Conservation (phyloP, 1,284 basidiomycete species). For the Ceratobasidium sp. region DNA sequence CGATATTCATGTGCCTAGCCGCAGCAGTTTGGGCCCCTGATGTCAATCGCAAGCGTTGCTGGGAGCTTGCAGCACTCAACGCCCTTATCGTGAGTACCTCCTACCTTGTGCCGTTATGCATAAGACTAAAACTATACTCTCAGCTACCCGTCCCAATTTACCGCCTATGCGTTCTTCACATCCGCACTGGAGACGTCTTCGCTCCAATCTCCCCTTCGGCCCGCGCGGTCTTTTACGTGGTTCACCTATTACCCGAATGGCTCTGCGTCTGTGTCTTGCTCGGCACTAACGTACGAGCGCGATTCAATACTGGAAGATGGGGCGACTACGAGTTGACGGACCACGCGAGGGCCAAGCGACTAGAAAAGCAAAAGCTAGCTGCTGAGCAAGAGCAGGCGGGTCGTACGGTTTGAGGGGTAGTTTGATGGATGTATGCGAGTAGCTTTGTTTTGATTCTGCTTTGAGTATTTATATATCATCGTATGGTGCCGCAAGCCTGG, state of each 20-base stretch:
- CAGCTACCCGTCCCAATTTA: slow-evolving; percentile 38
- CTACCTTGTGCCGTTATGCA: not conserved
- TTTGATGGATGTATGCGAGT: not conserved
- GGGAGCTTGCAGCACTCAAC: slow-evolving; percentile 33
- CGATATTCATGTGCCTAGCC: slow-evolving; percentile 1
- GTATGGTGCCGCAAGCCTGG: no score
- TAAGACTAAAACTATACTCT: not conserved
- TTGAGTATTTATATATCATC: no score
- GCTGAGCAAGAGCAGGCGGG: not conserved
- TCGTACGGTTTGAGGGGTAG: not conserved
- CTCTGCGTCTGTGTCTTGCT: slow-evolving; percentile 34
- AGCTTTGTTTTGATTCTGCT: not conserved
- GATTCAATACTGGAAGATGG: slow-evolving; percentile 38
- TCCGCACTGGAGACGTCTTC: slow-evolving; percentile 27
- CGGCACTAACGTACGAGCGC: slow-evolving; percentile 33
- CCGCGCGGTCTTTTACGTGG: slow-evolving; percentile 30
- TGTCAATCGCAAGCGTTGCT: slow-evolving; percentile 33
- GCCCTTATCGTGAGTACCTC: slow-evolving; percentile 5
- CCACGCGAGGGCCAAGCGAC: not conserved
- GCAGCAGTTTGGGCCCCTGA: slow-evolving; percentile 16
- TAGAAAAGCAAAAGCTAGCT: slow-evolving; percentile 3
- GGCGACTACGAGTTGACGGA: slow-evolving; percentile 41
- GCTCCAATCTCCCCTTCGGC: slow-evolving; percentile 17
- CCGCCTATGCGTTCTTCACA: slow-evolving; percentile 42
- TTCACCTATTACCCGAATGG: slow-evolving; percentile 37